These are phyloP conservation scores for Pulveroboletus sp. DNA, from an alignment of 768 basidiomycete species.

Conservation along the genomic window DNA sequence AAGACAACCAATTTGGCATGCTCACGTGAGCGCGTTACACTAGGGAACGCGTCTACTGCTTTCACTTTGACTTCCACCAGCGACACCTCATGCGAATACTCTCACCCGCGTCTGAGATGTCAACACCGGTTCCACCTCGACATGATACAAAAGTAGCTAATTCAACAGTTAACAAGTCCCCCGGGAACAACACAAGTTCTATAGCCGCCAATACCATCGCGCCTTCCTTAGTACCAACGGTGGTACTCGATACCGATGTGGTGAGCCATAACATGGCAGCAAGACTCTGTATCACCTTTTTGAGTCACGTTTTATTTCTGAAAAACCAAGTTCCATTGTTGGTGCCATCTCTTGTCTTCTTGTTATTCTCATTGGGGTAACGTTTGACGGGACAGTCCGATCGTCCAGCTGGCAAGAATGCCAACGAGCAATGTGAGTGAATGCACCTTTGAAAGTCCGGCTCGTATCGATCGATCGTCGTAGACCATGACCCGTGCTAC, in stretches of 20 bases:
- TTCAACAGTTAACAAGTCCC: background rate
- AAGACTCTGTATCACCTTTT: conserved; percentile 54
- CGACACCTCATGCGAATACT: conserved; percentile 14
- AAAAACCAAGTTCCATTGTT: conserved; percentile 80
- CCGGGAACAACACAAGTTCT: background rate
- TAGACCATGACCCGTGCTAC: conserved; percentile 46
- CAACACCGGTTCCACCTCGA: background rate
- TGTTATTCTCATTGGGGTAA: background rate
- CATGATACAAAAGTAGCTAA: background rate
- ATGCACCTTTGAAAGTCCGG: background rate
- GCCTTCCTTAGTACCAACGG: conserved; percentile 33
- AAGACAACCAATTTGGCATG: too few relatives aligned
- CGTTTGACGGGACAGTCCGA: conserved; percentile 43
- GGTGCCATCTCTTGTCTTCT: conserved; percentile 27
- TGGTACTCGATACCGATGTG: conserved; percentile 45
- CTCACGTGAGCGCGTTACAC: conserved; percentile 5
- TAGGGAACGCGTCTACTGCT: background rate
- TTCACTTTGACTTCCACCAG: background rate
- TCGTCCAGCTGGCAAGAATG: conserved; percentile 59
- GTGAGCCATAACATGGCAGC: conserved; percentile 62
- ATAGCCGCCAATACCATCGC: background rate
- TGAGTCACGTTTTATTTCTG: conserved; percentile 70
- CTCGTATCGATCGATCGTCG: background rate
- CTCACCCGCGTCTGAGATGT: background rate
- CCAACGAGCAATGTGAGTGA: conserved; percentile 42